Evolutionary conservation across 2,329 filamentous ascomycete species (phyloP).

Genomic region (Fusarium sp.): DNA sequence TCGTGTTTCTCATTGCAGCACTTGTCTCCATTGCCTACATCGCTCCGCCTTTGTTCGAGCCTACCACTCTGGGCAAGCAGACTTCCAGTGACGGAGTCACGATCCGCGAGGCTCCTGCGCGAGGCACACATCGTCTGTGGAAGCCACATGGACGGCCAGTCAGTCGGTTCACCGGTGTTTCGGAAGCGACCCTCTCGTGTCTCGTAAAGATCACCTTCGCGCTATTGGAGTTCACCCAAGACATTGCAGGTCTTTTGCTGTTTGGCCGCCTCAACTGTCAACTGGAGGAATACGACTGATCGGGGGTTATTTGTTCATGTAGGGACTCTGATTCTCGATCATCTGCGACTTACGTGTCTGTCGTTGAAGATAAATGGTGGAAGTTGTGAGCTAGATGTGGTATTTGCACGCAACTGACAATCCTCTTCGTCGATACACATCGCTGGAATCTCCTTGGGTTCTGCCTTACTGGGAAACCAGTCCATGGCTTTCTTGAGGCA

Average conservation of each 20-base stretch:
- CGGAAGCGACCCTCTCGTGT: background rate
- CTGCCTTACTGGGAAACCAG: rapidly evolving
- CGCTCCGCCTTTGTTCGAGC: background rate
- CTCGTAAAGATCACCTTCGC: background rate
- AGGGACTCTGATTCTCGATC: rapidly evolving
- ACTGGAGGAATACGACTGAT: background rate
- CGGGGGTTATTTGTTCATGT: background rate
- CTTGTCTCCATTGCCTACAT: background rate
- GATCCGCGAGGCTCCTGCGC: background rate
- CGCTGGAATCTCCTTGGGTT: rapidly evolving
- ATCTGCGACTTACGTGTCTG: background rate
- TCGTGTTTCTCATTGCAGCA: no score
- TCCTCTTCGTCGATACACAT: background rate
- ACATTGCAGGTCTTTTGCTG: background rate
- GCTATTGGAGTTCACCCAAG: background rate
- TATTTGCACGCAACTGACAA: background rate
- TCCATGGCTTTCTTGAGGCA: background rate
- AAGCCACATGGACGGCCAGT: background rate
- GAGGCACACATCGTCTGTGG: background rate
- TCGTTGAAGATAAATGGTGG: rapidly evolving
- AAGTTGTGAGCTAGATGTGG: background rate
- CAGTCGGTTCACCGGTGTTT: background rate
- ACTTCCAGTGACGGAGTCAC: background rate
- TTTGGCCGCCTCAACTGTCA: background rate
- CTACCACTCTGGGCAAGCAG: background rate